Evolutionary conservation across 768 basidiomycete species (phyloP).

Genomic region (Neoboletus magnificus): DNA sequence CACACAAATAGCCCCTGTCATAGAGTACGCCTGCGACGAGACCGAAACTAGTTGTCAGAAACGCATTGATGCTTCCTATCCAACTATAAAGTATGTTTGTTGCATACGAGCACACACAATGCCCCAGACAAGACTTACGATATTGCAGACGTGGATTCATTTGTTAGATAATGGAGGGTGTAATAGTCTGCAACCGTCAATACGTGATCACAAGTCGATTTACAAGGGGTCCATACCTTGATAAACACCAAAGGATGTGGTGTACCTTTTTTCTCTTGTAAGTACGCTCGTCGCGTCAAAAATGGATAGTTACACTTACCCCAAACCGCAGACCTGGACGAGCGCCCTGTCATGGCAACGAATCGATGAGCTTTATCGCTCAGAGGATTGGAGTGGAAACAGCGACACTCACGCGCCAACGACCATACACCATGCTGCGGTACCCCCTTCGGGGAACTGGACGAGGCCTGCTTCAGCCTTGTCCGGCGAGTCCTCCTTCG

Average conservation of each 20-base stretch:
- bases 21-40: conserved; percentile 44
- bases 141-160: conserved; percentile 34
- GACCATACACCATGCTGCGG: conserved; percentile 23
- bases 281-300: neutral
- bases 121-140: conserved; percentile 27
- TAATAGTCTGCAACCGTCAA: conserved; percentile 35
- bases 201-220: neutral
- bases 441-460: conserved; percentile 30
- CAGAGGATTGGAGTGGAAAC: neutral
- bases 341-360: conserved; percentile 23
- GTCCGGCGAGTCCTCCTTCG: neutral
- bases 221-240: conserved; percentile 27
- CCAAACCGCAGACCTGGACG: conserved; percentile 33
- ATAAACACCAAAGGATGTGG: conserved; percentile 39
- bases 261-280: conserved; percentile 24
- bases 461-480: neutral
- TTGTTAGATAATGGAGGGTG: conserved; percentile 33
- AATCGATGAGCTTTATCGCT: neutral
- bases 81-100: conserved; percentile 22
- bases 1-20: conserved; percentile 52
- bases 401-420: conserved; percentile 21
- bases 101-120: neutral
- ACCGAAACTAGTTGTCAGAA: conserved; percentile 37
- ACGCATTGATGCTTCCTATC: conserved; percentile 49
- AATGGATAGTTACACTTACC: conserved; percentile 11